Base-by-base conservation (phyloP, 495 filamentous ascomycete genomes). In the Penicillium pancosmium region DNA sequence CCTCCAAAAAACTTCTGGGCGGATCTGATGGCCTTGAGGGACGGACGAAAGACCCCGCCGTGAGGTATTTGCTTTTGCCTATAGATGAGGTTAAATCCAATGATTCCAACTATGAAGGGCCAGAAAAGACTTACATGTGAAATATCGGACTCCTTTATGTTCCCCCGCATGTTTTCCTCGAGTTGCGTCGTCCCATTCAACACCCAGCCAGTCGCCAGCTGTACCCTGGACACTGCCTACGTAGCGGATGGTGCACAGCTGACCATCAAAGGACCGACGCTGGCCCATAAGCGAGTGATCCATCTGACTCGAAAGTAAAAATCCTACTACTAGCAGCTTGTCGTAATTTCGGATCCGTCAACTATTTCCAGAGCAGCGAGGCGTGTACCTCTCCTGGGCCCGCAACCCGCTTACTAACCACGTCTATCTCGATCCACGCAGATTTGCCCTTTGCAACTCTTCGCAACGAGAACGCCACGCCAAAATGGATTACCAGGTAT, bases 171-270 rank as follows among this genome's bases (percentile, higher is more conserved):
- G 92, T 77, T 97, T 98, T 33, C 94, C 95, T 66, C 91, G 79
- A 41, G 75, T 78, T 54, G 85, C 78, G 65, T 96, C 89, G 73
- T 98, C 94, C 95, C 95, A 98, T 80, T 98, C 94, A 18, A 98
- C 91, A 25, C 94, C 94, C 18, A 98, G 78, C 95, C 94, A 98
- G 65, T 82, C 80, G 33, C 91, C 91, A 19, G 82, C 77, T 18
- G 91, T 94, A 38, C 88, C 89, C 52, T 84, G 79, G 16, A 98
- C 86, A 38, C 77, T 68, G 49, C 94, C 94, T 61, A 90, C 77
- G 66, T 92, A 97, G 33, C 92, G 85, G 50, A 98, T 84, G 1
- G 94, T 98, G 71, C 92, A 95, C 38, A 87, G 68, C 34, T 84
- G 80, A 21, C 83, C 84, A 43, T 86, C 82, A 63, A 89, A 96